phyloP scores from a whole-genome alignment of 805 yeast genomes.

The Komagataella phaffii region DNA sequence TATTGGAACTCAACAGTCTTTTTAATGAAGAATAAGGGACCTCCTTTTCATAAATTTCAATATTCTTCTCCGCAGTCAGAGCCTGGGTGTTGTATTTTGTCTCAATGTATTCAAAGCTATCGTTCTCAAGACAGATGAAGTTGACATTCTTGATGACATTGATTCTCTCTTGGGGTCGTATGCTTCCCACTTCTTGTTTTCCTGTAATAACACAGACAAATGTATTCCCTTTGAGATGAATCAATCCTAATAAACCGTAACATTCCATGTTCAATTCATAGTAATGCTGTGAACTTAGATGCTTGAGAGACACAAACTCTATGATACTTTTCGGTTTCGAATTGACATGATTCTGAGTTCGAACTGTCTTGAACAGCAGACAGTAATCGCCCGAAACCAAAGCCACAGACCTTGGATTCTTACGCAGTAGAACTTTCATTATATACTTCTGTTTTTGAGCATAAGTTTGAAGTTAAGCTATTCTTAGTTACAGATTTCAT shows the following conservation, averaged over 20 bases:
- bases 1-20: conserved; percentile 25
- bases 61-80: background rate
- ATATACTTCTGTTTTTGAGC: background rate
- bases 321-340: conserved; percentile 26
- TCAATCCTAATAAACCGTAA: conserved; percentile 50
- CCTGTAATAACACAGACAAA: conserved; percentile 48
- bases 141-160: conserved; percentile 44
- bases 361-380: conserved; percentile 39
- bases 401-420: conserved; percentile 56
- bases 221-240: conserved; percentile 36
- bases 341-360: conserved; percentile 11
- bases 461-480: background rate
- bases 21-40: conserved; percentile 21
- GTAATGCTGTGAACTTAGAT: background rate
- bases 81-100: conserved; percentile 4
- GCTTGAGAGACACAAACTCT: conserved; percentile 29
- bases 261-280: conserved; percentile 14
- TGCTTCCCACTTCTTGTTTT: conserved; percentile 42
- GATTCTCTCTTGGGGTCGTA: conserved; percentile 39
- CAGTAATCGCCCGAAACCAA: conserved; percentile 46
- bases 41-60: conserved; percentile 1
- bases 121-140: conserved; percentile 49
- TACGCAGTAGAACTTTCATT: conserved; percentile 54
- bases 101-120: conserved; percentile 30
- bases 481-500: background rate